Base-by-base conservation (phyloP, 352 stramenopile genomes). In the Phytophthora cajani region DNA sequence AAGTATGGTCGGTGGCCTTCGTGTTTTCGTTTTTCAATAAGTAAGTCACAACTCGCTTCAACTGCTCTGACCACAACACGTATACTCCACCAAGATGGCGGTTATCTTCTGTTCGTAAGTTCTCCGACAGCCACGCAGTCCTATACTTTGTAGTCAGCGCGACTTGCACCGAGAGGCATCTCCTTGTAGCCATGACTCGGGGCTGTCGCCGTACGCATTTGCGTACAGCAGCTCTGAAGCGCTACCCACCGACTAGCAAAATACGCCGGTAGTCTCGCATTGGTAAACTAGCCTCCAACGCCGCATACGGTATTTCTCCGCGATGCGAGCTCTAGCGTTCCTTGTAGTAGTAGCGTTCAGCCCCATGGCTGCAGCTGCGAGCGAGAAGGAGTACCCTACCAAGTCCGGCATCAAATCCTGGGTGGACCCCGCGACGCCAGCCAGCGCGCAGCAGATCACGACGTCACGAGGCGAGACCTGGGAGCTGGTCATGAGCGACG, bases 401-500 rank as follows among this genome's bases (percentile, higher is more conserved):
- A 79, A 82, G 66, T 87, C 80, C 14, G 78, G 79, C 3, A 66
- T 88, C 27, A 63, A 66, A 51, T 11, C 60, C 2, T 90, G 80
- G 80, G 77, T 90, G 10, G 80, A 88, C 44, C 79, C 78, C 5
- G 69, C 69, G 17, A 90, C 82, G 23, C 82, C 82, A 5, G 30
- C 61, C 52, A 69, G 70, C 30, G 64, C 77, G 82, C 74, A 74
- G 23, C 44, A 80, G n/a, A 49, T 84, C 64, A 47, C 32, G 2
- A 72, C 65, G 16, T 67, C 64, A 2, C 78, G 82, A 42, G 83
- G 81, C 5, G 65, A 82, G 7, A 64, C 23, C 10, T 90, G 81
- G 78, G 58, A 87, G 11, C 68, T 96, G 0, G 83, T 94, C n/a
- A 98, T 98, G 89, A 97, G 88, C 46, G 94, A 98, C 77, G 94